These are phyloP conservation scores for Botrytis aclada DNA, from an alignment of 2,329 filamentous ascomycete species.

Conservation along the genomic window DNA sequence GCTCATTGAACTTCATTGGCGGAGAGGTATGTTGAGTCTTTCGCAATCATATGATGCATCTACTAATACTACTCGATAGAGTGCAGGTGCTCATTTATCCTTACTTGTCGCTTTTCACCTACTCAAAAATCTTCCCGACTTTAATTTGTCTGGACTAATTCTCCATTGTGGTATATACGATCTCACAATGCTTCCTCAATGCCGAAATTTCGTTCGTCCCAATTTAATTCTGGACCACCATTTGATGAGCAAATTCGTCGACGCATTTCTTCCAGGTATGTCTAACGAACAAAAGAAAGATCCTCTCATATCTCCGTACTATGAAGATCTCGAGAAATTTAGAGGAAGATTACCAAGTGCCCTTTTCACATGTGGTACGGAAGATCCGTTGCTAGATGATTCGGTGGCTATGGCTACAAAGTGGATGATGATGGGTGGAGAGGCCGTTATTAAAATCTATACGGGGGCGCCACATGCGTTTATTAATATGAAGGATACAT, in stretches of 20 bases:
- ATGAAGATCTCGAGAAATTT: constrained; percentile 43
- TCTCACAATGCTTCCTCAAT: constrained; percentile 44
- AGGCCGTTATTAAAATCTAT: constrained; percentile 51
- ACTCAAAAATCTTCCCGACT: constrained; percentile 39
- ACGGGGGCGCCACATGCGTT: constrained; percentile 55
- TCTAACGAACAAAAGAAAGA: constrained; percentile 43
- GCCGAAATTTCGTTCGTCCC: constrained; percentile 27
- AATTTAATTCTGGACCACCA: constrained; percentile 44
- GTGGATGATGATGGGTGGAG: constrained; percentile 51
- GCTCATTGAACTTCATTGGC: constrained; percentile 44
- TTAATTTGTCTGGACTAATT: constrained; percentile 48
- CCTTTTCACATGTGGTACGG: constrained; percentile 53
- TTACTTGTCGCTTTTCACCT: constrained; percentile 48
- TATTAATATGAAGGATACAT: constrained; percentile 28
- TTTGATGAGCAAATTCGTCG: constrained; percentile 46
- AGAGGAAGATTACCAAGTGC: constrained; percentile 47
- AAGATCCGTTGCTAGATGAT: constrained; percentile 53
- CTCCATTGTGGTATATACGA: constrained; percentile 54
- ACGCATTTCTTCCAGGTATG: constrained; percentile 45
- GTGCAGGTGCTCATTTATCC: constrained; percentile 50
- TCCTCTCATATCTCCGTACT: constrained; percentile 49
- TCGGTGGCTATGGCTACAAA: constrained; percentile 52
- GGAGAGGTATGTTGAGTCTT: constrained; percentile 41
- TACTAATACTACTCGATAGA: constrained; percentile 35
- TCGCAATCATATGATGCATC: background rate